These are phyloP conservation scores for Mycosphaerelloides madeirae DNA, from an alignment of 2,329 filamentous ascomycete species.

Conservation along the genomic window DNA sequence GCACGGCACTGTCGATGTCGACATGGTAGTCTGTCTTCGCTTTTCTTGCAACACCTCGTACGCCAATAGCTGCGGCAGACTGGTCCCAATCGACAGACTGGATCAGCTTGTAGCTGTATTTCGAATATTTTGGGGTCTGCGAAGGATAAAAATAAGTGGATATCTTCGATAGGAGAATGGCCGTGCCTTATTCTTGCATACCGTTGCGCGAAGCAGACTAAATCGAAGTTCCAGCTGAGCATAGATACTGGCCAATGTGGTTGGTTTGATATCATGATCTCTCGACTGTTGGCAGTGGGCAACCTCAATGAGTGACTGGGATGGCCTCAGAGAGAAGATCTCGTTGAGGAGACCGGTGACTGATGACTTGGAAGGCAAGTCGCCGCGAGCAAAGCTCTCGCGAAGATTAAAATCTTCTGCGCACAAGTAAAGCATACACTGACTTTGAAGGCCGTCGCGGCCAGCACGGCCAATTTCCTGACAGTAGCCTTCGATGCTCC, in stretches of 20 bases:
- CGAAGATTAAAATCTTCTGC: conserved; percentile 54
- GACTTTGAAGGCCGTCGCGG: conserved; percentile 65
- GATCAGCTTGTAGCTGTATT: conserved; percentile 48
- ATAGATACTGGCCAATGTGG: conserved; percentile 49
- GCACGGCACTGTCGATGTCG: conserved; percentile 44
- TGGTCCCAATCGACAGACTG: conserved; percentile 34
- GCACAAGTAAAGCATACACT: conserved; percentile 56
- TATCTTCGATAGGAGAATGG: too few species aligned
- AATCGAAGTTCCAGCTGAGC: conserved; percentile 59
- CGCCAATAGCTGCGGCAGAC: conserved; percentile 42
- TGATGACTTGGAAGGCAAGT: conserved; percentile 52
- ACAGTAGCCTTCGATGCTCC: conserved; percentile 95
- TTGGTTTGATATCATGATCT: conserved; percentile 51
- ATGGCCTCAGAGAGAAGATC: conserved; percentile 41
- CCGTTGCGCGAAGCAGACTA: conserved; percentile 50
- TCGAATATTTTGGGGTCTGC: conserved; percentile 50
- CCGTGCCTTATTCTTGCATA: too few species aligned
- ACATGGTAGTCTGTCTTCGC: conserved; percentile 43
- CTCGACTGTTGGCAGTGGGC: conserved; percentile 44
- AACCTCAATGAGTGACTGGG: conserved; percentile 37
- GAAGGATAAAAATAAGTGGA: too few species aligned
- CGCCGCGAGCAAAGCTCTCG: conserved; percentile 57
- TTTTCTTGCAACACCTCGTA: conserved; percentile 41
- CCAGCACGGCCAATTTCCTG: conserved; percentile 95
- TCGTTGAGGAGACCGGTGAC: conserved; percentile 48